These are phyloP conservation scores for Aspergillus wentii DNA, from an alignment of 495 filamentous ascomycete species.

Conservation along the genomic window DNA sequence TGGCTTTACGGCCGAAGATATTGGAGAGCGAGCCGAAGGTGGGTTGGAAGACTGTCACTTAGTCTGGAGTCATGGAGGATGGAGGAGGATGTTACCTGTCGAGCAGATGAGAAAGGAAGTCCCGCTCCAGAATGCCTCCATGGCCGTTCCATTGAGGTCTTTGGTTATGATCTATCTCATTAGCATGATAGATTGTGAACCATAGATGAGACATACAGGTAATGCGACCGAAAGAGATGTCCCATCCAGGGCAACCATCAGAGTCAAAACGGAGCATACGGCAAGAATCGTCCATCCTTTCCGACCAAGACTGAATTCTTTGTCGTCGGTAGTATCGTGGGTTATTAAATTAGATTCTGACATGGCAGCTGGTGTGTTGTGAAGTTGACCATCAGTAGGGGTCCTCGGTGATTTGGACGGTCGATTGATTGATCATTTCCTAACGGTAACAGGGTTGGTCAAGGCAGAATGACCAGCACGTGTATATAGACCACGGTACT, in stretches of 20 bases:
- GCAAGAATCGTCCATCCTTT: too few species aligned
- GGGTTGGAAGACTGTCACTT: constrained; percentile 31
- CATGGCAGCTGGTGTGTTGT: too few species aligned
- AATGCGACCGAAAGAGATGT: constrained; percentile 71
- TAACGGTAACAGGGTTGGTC: too few species aligned
- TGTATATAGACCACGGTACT: too few species aligned
- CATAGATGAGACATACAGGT: constrained; percentile 45
- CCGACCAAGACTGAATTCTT: too few species aligned
- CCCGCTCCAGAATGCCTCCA: constrained; percentile 57
- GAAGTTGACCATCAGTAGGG: too few species aligned
- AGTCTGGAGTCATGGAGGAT: neutral
- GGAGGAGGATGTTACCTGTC: constrained; percentile 18
- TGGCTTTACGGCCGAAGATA: constrained; percentile 36
- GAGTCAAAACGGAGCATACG: constrained; percentile 51
- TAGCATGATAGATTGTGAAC: neutral
- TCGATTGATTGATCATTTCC: too few species aligned
- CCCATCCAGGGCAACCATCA: constrained; percentile 69
- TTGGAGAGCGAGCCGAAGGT: constrained; percentile 35
- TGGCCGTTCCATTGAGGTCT: constrained; percentile 46
- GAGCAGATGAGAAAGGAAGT: constrained; percentile 50
- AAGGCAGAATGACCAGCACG: too few species aligned
- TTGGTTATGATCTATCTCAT: constrained; percentile 23
- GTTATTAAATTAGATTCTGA: too few species aligned
- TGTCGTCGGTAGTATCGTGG: too few species aligned
- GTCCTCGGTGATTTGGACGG: too few species aligned